Percentiles rank a stretch among this genome's conserved stretches.
phyloP scores from a whole-genome alignment of 495 filamentous ascomycete genomes.

The Immersiella caudata region DNA sequence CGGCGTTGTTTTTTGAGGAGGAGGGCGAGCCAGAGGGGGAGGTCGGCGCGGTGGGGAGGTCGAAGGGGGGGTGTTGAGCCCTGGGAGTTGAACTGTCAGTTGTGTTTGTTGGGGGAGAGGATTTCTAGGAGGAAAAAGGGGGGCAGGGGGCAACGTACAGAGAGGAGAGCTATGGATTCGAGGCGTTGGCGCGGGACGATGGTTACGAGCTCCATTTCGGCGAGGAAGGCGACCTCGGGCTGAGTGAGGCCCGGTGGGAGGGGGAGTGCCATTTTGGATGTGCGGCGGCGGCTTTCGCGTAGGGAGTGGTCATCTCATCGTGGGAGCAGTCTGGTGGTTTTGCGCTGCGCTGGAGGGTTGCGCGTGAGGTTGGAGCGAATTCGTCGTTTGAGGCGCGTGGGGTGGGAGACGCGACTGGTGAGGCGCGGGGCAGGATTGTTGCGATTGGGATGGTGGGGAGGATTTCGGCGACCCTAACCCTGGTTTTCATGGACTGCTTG shows the following conservation, averaged over 20 bases:
- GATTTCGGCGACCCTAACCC: background rate
- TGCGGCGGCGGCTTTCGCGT: background rate
- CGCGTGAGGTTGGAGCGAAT: background rate
- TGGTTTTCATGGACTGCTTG: background rate
- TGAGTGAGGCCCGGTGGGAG: slow-evolving; percentile 82
- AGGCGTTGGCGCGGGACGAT: slow-evolving; percentile 89
- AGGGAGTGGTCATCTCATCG: slow-evolving; percentile 13
- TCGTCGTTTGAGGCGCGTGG: background rate
- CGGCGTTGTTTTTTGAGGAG: slow-evolving; percentile 93
- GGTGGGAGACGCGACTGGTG: background rate
- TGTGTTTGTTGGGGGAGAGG: background rate
- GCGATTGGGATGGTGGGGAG: background rate
- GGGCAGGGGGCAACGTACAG: slow-evolving; percentile 59
- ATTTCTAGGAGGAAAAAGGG: slow-evolving; percentile 19
- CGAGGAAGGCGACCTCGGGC: slow-evolving; percentile 89
- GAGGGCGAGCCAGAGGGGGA: slow-evolving; percentile 97
- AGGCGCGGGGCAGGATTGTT: background rate
- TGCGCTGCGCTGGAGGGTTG: background rate
- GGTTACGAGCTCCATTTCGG: slow-evolving; percentile 95
- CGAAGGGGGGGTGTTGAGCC: slow-evolving; percentile 74
- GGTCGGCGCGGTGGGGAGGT: slow-evolving; percentile 75
- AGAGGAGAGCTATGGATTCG: slow-evolving; percentile 79
- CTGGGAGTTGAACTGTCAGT: slow-evolving; percentile 50
- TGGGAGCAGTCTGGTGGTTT: background rate
- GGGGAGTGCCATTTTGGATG: slow-evolving; percentile 72